Percentiles rank a stretch among this genome's conserved stretches.
phyloP scores from a whole-genome alignment of 2,329 filamentous ascomycete genomes.

The Alternaria novae-zelandiae region DNA sequence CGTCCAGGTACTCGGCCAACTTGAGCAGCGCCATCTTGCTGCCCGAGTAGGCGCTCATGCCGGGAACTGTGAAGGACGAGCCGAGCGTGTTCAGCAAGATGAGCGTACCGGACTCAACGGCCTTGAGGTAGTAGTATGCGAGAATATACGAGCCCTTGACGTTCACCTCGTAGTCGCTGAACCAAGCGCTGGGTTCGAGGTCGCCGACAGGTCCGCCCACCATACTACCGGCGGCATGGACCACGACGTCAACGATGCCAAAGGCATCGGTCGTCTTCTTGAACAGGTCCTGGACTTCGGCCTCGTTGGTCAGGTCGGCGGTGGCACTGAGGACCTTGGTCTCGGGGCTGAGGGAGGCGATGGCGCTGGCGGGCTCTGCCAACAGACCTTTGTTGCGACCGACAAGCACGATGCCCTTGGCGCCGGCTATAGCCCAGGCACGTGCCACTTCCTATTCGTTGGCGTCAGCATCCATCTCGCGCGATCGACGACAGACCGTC shows the following conservation, averaged over 20 bases:
- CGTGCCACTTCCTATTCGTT: slow-evolving; percentile 22
- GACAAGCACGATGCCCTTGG: slow-evolving; percentile 29
- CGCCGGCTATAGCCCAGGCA: slow-evolving; percentile 34
- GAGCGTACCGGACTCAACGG: slow-evolving; percentile 19
- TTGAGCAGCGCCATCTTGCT: slow-evolving; percentile 30
- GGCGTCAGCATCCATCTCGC: neutral
- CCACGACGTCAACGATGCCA: neutral
- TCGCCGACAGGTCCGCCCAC: slow-evolving; percentile 13
- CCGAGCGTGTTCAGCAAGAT: slow-evolving; percentile 14
- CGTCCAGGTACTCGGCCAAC: slow-evolving; percentile 29
- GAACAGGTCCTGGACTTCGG: slow-evolving; percentile 22
- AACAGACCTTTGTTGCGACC: slow-evolving; percentile 30
- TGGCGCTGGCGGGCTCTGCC: slow-evolving; percentile 14
- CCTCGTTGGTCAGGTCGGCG: slow-evolving; percentile 28
- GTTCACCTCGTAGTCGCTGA: slow-evolving; percentile 25
- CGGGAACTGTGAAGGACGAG: slow-evolving; percentile 17
- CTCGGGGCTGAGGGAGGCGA: slow-evolving; percentile 18
- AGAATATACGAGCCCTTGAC: slow-evolving; percentile 22
- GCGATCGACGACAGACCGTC: neutral
- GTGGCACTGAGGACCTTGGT: slow-evolving; percentile 26
- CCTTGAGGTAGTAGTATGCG: slow-evolving; percentile 15
- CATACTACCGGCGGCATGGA: neutral
- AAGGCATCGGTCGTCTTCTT: neutral
- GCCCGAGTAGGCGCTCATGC: slow-evolving; percentile 21
- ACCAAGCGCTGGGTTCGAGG: neutral